A percentile compares a stretch with the other conserved stretches of the same genome.
Conservation (phyloP, 2,329 filamentous ascomycete species). For the Tolypocladium sp. region DNA sequence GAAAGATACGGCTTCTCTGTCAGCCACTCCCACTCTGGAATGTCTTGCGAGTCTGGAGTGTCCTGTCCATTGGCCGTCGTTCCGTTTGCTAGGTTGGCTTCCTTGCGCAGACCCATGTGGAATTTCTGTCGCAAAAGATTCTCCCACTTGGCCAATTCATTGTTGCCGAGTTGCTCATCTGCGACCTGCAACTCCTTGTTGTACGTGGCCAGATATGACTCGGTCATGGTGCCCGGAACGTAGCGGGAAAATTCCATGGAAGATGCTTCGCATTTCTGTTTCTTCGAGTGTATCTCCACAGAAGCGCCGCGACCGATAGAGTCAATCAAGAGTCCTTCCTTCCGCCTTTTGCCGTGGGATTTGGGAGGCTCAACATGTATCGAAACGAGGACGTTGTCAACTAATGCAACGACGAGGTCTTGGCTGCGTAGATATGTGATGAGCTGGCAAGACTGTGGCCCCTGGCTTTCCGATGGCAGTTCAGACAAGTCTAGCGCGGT, state of each 20-base stretch:
- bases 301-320: conserved; percentile 58
- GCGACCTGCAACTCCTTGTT: conserved; percentile 34
- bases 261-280: conserved; percentile 17
- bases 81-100: conserved; percentile 8
- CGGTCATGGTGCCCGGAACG: conserved; percentile 41
- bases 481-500: conserved; percentile 33
- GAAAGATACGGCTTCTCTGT: conserved; percentile 36
- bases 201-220: conserved; percentile 37
- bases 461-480: conserved; percentile 25
- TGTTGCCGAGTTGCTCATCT: conserved; percentile 35
- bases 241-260: conserved; percentile 23
- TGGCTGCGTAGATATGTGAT: conserved; percentile 56
- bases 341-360: conserved; percentile 43
- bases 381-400: conserved; percentile 55
- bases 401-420: conserved; percentile 55
- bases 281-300: conserved; percentile 25
- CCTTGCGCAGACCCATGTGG: conserved; percentile 25
- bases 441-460: conserved; percentile 31
- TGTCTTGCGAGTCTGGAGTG: conserved; percentile 14
- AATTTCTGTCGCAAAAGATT: conserved; percentile 39
- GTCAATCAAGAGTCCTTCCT: conserved; percentile 60
- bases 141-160: conserved; percentile 41
- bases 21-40: conserved; percentile 43
- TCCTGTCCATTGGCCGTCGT: conserved; percentile 8
- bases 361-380: conserved; percentile 59